These are phyloP conservation scores for Magnusiomyces clavatus DNA, from an alignment of 1,139 yeast species.

Conservation along the genomic window DNA sequence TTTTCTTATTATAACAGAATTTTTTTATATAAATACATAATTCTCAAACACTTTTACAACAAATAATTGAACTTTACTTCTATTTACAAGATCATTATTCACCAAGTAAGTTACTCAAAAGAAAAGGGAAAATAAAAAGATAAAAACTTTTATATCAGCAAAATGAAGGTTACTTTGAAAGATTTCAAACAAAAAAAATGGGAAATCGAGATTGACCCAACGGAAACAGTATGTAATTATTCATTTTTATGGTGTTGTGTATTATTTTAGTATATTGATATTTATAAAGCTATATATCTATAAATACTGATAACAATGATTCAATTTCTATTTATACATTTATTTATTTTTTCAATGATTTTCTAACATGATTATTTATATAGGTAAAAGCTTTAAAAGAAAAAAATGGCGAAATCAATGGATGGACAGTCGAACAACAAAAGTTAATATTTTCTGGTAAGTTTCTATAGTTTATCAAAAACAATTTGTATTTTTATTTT, in stretches of 20 bases:
- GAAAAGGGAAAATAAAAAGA: background rate
- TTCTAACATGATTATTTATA: too few relatives aligned
- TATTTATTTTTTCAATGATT: too few relatives aligned
- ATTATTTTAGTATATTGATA: background rate
- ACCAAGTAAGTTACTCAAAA: background rate
- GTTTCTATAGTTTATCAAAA: constrained; percentile 14
- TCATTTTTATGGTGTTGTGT: background rate
- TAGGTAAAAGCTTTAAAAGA: constrained; percentile 65
- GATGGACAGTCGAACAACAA: constrained; percentile 66
- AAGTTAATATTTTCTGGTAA: constrained; percentile 83
- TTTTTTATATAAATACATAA: too few relatives aligned
- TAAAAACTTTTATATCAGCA: background rate
- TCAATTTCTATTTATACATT: too few relatives aligned
- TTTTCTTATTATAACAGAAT: background rate
- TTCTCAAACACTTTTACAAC: too few relatives aligned
- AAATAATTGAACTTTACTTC: background rate
- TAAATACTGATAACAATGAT: background rate
- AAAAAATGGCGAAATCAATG: constrained; percentile 59
- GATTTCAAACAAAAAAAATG: constrained; percentile 90
- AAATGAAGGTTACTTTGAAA: constrained; percentile 77
- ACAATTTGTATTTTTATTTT: background rate
- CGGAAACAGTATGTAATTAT: constrained; percentile 50
- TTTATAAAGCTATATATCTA: constrained; percentile 3
- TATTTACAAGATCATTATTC: background rate
- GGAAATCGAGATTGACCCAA: constrained; percentile 64